Evolutionary conservation across 176 grass and related monocot genomes (phyloP), one percentile per base, ranked within the genome.

Genomic region (Sorghum bicolor): DNA sequence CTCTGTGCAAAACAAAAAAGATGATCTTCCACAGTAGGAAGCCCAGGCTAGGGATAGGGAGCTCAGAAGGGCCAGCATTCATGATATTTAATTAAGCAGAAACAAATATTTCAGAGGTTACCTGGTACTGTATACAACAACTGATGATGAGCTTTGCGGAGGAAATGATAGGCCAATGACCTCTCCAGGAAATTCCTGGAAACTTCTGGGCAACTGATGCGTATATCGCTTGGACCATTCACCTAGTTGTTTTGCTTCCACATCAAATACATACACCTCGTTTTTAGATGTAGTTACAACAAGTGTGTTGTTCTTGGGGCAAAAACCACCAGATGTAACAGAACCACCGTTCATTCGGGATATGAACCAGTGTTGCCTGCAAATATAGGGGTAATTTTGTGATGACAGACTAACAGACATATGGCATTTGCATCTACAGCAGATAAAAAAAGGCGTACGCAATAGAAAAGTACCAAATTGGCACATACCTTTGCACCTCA

Each of bases 161-260:
- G 91, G 88, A 82, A 99, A 99, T 31, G 96, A 89, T 19, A 99
- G 87, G 47, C 93, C 93, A 83, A 96, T 90, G 25, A 99, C 91
- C 83, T 99, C 93, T 73, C 93, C 96, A 74, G 96, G 96, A 82
- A 99, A 99, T 71, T 99, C 96, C 63, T 89, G 96, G 83, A 99
- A 99, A 75, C 93, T 92, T 87, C 70, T 92, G 44, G 96, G 96
- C 58, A 99, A 89, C 33, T 74, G 69, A 33, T 89, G 83, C 1
- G 83, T 90, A 39, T 99, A 70, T 25, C 58, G 87, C 53, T 91
- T 99, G 52, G 96, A 99, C 96, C 96, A 99, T 85, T 99, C 91
- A 10, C 89, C 86, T 70, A 96, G 76, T 37, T 96, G 91, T 83
- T 99, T 99, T 76, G 91, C 93, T 88, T 99, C 93, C 40, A 99